Evolutionary conservation across 768 basidiomycete genomes (phyloP).

Genomic region (Leccinum subgranulosum): DNA sequence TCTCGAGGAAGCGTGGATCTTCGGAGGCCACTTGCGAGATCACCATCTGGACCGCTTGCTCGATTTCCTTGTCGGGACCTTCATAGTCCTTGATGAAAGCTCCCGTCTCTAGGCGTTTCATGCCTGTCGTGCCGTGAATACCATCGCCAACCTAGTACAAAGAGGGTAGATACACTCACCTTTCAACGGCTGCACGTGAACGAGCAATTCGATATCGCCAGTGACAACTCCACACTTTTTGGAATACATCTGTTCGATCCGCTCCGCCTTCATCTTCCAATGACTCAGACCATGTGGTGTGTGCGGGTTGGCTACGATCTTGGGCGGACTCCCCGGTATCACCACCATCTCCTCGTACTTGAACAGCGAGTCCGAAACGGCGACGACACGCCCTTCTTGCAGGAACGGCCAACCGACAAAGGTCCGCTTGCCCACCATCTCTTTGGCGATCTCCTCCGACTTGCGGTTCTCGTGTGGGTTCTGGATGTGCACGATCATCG

Average conservation of each 20-base stretch:
- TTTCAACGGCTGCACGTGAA: slow-evolving; percentile 91
- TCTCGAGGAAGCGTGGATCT: slow-evolving; percentile 85
- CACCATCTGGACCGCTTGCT: slow-evolving; percentile 85
- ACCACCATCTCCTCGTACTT: slow-evolving; percentile 73
- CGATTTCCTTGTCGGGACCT: slow-evolving; percentile 71
- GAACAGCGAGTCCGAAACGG: slow-evolving; percentile 83
- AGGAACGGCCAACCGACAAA: slow-evolving; percentile 95
- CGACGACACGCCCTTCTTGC: slow-evolving; percentile 84
- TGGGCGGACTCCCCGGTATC: slow-evolving; percentile 46
- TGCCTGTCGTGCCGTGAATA: slow-evolving; percentile 45
- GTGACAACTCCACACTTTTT: slow-evolving; percentile 87
- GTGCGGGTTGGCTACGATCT: slow-evolving; percentile 73
- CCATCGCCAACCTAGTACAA: background rate
- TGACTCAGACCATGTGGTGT: slow-evolving; percentile 58
- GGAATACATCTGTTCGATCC: slow-evolving; percentile 81
- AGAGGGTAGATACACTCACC: slow-evolving; percentile 44
- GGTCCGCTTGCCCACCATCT: slow-evolving; percentile 71
- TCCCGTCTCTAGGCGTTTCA: slow-evolving; percentile 85
- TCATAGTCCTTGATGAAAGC: slow-evolving; percentile 97
- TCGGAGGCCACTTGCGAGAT: slow-evolving; percentile 79
- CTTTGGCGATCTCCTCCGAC: slow-evolving; percentile 67
- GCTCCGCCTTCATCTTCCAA: slow-evolving; percentile 82
- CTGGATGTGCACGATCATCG: slow-evolving; percentile 85
- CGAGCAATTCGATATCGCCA: slow-evolving; percentile 71
- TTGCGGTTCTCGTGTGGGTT: slow-evolving; percentile 68